These are phyloP conservation scores for Strigomonas culicis DNA, from an alignment of 208 protist genomes.

Conservation along the genomic window DNA sequence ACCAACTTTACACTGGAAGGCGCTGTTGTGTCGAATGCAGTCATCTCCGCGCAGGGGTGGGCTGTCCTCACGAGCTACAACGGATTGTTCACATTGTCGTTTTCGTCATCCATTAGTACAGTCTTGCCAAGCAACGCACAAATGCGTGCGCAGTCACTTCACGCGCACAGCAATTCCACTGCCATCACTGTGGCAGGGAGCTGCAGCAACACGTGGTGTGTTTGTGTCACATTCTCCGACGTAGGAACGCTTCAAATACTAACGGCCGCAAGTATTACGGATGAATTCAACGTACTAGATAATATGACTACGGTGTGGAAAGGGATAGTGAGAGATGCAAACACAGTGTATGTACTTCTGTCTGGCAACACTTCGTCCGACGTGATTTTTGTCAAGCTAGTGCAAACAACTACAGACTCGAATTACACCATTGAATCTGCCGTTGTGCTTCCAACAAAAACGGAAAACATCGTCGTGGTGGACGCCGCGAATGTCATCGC, in stretches of 20 bases:
- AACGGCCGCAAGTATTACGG: background rate
- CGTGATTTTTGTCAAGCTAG: background rate
- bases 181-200: background rate
- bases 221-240: background rate
- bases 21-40: background rate
- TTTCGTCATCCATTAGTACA: background rate
- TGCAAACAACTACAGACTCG: background rate
- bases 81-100: background rate
- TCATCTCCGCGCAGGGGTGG: too few species aligned
- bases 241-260: background rate
- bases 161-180: background rate
- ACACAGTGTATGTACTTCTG: background rate
- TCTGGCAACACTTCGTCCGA: background rate
- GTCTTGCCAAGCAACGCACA: background rate
- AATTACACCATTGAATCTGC: background rate
- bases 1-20: background rate
- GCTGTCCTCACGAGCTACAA: background rate
- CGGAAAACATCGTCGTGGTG: background rate
- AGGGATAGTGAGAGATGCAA: background rate
- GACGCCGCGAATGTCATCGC: background rate
- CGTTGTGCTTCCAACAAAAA: background rate
- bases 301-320: background rate
- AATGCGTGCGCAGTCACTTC: background rate
- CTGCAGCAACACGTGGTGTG: background rate
- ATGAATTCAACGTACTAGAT: background rate